Conservation (phyloP, 371 early-diverging fungal species). For the Mucor indicus region DNA sequence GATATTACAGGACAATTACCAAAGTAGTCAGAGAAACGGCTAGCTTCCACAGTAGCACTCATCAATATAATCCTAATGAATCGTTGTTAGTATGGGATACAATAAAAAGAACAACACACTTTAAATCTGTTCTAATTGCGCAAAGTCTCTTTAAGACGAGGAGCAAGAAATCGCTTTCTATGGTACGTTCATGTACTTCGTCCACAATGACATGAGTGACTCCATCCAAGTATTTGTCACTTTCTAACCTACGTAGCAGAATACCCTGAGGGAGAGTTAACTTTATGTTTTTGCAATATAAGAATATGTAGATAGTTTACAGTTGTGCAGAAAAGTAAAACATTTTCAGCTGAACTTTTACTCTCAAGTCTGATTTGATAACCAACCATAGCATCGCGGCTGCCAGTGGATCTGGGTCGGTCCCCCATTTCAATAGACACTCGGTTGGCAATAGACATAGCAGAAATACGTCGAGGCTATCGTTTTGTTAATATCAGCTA, state of each 20-base stretch:
- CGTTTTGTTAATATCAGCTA: not conserved
- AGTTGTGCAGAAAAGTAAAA: conserved; percentile 75
- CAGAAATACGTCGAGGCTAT: conserved; percentile 90
- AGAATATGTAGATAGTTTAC: not conserved
- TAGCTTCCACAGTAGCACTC: conserved; percentile 82
- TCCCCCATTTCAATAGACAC: conserved; percentile 84
- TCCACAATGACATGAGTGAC: conserved; percentile 79
- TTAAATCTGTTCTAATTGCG: conserved; percentile 51
- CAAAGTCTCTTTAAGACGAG: conserved; percentile 57
- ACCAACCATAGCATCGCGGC: conserved; percentile 65
- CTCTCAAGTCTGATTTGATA: conserved; percentile 83
- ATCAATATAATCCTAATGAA: conserved; percentile 59
- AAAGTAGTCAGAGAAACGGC: conserved; percentile 69
- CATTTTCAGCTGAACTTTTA: conserved; percentile 48
- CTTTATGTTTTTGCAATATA: not conserved
- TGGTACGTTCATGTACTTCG: conserved; percentile 83
- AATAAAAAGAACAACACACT: conserved; percentile 35
- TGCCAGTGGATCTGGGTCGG: conserved; percentile 44
- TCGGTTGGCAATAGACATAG: conserved; percentile 87
- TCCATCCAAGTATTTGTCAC: conserved; percentile 56
- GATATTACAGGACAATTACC: conserved; percentile 59
- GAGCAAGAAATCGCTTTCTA: conserved; percentile 83
- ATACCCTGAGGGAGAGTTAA: conserved; percentile 51
- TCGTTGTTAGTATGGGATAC: not conserved
- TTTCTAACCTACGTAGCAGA: conserved; percentile 64